Percentiles rank a stretch among this genome's conserved stretches.
phyloP scores from a whole-genome alignment of 169 alveolate genomes.

The Gregarina niphandrodes region DNA sequence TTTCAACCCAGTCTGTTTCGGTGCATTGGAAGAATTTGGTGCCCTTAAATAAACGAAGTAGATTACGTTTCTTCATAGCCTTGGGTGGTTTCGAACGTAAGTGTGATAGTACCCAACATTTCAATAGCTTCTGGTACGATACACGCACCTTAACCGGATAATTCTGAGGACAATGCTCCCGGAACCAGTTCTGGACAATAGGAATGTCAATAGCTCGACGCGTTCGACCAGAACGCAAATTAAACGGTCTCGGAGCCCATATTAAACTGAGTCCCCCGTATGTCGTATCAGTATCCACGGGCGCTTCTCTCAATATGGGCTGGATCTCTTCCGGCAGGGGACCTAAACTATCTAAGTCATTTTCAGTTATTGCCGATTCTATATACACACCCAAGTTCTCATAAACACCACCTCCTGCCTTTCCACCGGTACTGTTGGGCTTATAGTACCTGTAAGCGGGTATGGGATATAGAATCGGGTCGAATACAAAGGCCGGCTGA shows the following conservation, averaged over 20 bases:
- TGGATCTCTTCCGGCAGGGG: conserved; percentile 6
- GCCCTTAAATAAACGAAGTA: conserved; percentile 75
- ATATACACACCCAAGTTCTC: not conserved
- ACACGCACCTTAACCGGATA: conserved; percentile 96
- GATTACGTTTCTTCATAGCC: conserved; percentile 64
- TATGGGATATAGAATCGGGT: conserved; percentile 84
- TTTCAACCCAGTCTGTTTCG: conserved; percentile 98
- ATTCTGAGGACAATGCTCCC: conserved; percentile 81
- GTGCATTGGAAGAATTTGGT: conserved; percentile 94
- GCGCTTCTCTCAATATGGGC: conserved; percentile 25
- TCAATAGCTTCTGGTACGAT: conserved; percentile 82
- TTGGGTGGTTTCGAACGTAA: conserved; percentile 76
- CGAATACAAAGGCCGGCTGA: conserved; percentile 78
- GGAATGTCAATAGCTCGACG: conserved; percentile 88
- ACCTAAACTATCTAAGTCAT: not conserved
- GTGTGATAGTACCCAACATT: conserved; percentile 86
- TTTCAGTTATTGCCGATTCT: not conserved
- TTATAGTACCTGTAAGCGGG: conserved; percentile 72
- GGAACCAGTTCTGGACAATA: conserved; percentile 86
- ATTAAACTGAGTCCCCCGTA: conserved; percentile 35
- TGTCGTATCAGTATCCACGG: conserved; percentile 25
- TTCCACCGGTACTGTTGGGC: conserved; percentile 35
- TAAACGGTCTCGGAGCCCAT: conserved; percentile 98
- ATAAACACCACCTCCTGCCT: conserved; percentile 8
- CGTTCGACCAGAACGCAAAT: conserved; percentile 76